Evolutionary conservation across 345 rosid genomes (phyloP).

Genomic region (Tarenaya hassleriana): DNA sequence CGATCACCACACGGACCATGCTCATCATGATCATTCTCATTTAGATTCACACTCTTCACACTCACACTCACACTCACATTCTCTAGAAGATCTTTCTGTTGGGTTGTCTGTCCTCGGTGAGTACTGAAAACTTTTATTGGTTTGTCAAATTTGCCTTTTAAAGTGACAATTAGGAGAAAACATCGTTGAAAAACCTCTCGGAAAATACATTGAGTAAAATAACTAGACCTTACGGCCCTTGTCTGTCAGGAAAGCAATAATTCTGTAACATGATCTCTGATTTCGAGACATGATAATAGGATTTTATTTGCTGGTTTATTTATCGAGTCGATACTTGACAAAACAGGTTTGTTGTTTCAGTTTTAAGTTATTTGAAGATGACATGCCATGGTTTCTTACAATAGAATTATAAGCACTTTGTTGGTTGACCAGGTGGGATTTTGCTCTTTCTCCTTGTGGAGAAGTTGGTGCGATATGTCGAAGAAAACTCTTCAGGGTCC

Average conservation of each 20-base stretch:
- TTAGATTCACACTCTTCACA: slow-evolving; percentile 42
- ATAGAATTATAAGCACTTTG: slow-evolving; percentile 26
- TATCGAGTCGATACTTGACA: too few relatives aligned
- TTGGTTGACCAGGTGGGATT: slow-evolving; percentile 74
- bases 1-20: slow-evolving; percentile 48
- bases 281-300: too few relatives aligned
- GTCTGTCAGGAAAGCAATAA: too few relatives aligned
- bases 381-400: not conserved
- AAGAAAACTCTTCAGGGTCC: slow-evolving; percentile 55
- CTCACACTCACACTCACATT: slow-evolving; percentile 59
- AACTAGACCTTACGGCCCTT: too few relatives aligned
- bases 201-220: too few relatives aligned
- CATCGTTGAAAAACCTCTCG: too few relatives aligned
- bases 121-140: slow-evolving; percentile 14
- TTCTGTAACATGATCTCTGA: slow-evolving; percentile 3
- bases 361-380: too few relatives aligned
- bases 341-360: too few relatives aligned
- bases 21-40: slow-evolving; percentile 43
- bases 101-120: slow-evolving; percentile 83
- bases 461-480: slow-evolving; percentile 88
- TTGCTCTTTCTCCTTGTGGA: slow-evolving; percentile 90
- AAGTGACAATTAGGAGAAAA: too few relatives aligned
- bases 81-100: slow-evolving; percentile 76
- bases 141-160: not conserved
- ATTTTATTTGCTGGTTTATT: slow-evolving; percentile 11